phyloP scores from a whole-genome alignment of 768 basidiomycete species.

The Chalciporus sphaerocephalus region DNA sequence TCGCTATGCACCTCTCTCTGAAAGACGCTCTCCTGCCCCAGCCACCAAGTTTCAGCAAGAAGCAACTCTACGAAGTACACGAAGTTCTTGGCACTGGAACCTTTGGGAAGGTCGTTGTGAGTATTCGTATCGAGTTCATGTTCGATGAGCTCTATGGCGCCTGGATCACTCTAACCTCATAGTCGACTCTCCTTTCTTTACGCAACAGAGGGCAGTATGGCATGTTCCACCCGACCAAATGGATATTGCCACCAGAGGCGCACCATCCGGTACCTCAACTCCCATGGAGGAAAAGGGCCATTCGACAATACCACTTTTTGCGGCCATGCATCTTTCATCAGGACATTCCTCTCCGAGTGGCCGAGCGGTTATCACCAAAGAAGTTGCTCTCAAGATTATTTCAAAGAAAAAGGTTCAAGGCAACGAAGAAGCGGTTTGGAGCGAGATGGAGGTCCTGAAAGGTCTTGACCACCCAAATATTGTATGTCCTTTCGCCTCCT shows the following conservation, averaged over 20 bases:
- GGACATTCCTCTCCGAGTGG: slow-evolving; percentile 23
- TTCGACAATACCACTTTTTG: slow-evolving; percentile 29
- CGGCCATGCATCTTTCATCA: slow-evolving; percentile 19
- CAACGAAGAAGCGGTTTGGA: slow-evolving; percentile 83
- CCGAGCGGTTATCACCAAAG: slow-evolving; percentile 46
- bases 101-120: slow-evolving; percentile 87
- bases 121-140: slow-evolving; percentile 11
- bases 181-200: background rate
- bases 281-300: slow-evolving; percentile 17
- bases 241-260: slow-evolving; percentile 54
- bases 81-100: slow-evolving; percentile 76
- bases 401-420: slow-evolving; percentile 94
- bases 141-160: background rate
- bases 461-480: slow-evolving; percentile 90
- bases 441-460: slow-evolving; percentile 90
- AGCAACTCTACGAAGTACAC: slow-evolving; percentile 73
- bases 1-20: slow-evolving; percentile 26
- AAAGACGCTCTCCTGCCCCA: slow-evolving; percentile 71
- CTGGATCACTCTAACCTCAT: background rate
- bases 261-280: slow-evolving; percentile 33
- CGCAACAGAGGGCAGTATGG: slow-evolving; percentile 65
- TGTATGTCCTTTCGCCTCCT: slow-evolving; percentile 40
- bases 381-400: slow-evolving; percentile 87
- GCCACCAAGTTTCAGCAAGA: slow-evolving; percentile 82
- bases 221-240: slow-evolving; percentile 62